These are phyloP conservation scores for Sphagnum magellanicum DNA, from an alignment of 228 moss, liverwort and hornwort genomes.

Conservation along the genomic window DNA sequence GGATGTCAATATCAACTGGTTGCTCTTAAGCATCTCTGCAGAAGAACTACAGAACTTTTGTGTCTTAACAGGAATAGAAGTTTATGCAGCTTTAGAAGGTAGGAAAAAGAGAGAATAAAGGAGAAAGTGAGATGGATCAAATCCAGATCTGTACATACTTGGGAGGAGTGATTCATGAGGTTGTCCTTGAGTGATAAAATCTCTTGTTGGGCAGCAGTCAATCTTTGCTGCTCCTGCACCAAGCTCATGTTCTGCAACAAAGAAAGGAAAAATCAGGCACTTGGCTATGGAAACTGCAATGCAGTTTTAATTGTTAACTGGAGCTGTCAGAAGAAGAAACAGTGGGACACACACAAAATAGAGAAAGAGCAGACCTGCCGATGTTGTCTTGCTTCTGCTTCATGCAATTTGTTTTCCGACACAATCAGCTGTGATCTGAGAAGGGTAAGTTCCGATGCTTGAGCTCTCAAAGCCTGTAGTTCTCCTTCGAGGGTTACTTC, in stretches of 20 bases:
- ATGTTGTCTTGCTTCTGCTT: slow-evolving; percentile 26
- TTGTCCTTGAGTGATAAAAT: slow-evolving; percentile 20
- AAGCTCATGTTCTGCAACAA: slow-evolving; percentile 31
- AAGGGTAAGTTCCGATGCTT: slow-evolving; percentile 17
- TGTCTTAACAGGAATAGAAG: no score
- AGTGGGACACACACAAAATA: no score
- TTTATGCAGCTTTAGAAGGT: no score
- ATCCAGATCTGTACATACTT: neutral
- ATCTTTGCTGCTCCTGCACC: slow-evolving; percentile 23
- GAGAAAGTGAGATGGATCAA: no score
- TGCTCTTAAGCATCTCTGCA: no score
- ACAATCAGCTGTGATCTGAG: slow-evolving; percentile 16
- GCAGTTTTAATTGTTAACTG: no score
- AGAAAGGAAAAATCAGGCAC: neutral
- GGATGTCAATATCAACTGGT: no score
- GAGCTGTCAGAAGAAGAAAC: no score
- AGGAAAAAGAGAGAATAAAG: no score
- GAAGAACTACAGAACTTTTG: no score
- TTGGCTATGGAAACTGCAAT: no score
- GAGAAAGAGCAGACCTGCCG: slow-evolving; percentile 12
- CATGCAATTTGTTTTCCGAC: slow-evolving; percentile 14
- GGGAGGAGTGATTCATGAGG: slow-evolving; percentile 27
- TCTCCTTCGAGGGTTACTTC: slow-evolving; percentile 40
- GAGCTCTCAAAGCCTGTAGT: slow-evolving; percentile 30
- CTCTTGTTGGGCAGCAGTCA: slow-evolving; percentile 20